Evolutionary conservation across 1,284 basidiomycete species (phyloP).

Genomic region (Ustilago bromivora): DNA sequence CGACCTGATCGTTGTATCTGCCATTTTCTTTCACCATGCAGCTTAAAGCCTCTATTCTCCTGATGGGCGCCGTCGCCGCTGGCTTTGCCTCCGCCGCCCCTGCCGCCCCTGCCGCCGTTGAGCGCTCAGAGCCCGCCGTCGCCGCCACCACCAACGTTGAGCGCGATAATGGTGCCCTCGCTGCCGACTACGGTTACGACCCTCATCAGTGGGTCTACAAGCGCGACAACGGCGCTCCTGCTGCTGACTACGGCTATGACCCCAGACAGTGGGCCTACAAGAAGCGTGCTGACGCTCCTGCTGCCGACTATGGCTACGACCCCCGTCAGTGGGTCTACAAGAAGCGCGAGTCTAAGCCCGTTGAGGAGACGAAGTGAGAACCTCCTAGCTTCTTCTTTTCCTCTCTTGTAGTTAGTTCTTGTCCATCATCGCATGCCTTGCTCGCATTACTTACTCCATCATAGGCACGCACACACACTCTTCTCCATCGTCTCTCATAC

Average conservation of each 20-base stretch:
- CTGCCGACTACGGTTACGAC: slow-evolving; percentile 29
- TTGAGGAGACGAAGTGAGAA: slow-evolving; percentile 7
- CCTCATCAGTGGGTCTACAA: slow-evolving; percentile 26
- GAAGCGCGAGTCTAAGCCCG: slow-evolving; percentile 11
- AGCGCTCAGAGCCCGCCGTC: slow-evolving; percentile 23
- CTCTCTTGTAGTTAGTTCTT: neutral
- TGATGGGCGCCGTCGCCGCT: slow-evolving; percentile 39
- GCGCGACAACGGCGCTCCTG: slow-evolving; percentile 21
- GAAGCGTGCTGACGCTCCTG: slow-evolving; percentile 19
- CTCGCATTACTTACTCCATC: slow-evolving; percentile 5
- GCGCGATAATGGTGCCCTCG: slow-evolving; percentile 26
- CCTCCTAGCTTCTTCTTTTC: neutral
- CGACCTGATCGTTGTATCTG: slow-evolving; percentile 14
- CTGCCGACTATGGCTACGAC: slow-evolving; percentile 23
- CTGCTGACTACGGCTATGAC: slow-evolving; percentile 27
- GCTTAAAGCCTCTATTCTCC: slow-evolving; percentile 36
- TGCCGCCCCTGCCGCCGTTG: slow-evolving; percentile 37
- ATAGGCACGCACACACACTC: slow-evolving; percentile 3
- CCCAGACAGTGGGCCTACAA: slow-evolving; percentile 26
- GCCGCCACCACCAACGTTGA: slow-evolving; percentile 19
- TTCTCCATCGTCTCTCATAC: neutral
- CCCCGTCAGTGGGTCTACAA: slow-evolving; percentile 12
- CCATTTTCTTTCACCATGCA: slow-evolving; percentile 26
- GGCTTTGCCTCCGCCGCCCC: slow-evolving; percentile 38
- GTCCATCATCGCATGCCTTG: neutral